Evolutionary conservation across 2,329 filamentous ascomycete genomes (phyloP).

Genomic region (Juglanconis oblonga): DNA sequence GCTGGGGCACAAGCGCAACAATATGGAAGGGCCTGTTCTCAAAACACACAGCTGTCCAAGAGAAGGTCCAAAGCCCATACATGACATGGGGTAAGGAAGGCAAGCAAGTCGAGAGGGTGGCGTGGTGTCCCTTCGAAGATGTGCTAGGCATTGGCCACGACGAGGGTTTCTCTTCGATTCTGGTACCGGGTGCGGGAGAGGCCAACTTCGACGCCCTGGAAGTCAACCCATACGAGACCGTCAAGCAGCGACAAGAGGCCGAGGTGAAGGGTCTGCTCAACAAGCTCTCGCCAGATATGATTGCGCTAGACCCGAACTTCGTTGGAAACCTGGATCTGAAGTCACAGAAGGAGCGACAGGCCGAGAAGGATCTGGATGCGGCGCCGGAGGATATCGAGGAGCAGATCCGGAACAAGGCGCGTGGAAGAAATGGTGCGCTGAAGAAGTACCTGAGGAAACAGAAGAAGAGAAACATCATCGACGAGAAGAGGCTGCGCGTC

Average conservation of each 20-base stretch:
- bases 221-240: slow-evolving; percentile 90
- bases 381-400: slow-evolving; percentile 56
- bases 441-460: slow-evolving; percentile 90
- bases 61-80: slow-evolving; percentile 83
- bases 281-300: slow-evolving; percentile 97
- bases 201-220: slow-evolving; percentile 95
- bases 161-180: slow-evolving; percentile 81
- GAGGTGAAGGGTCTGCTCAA: slow-evolving; percentile 89
- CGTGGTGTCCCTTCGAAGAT: slow-evolving; percentile 95
- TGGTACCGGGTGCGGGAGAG: slow-evolving; percentile 93
- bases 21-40: slow-evolving; percentile 90
- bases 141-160: slow-evolving; percentile 82
- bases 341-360: slow-evolving; percentile 71
- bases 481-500: slow-evolving; percentile 85
- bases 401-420: slow-evolving; percentile 70
- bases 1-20: slow-evolving; percentile 84
- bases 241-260: slow-evolving; percentile 85
- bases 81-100: slow-evolving; percentile 91
- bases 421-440: slow-evolving; percentile 86
- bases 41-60: slow-evolving; percentile 66
- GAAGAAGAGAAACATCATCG: slow-evolving; percentile 87
- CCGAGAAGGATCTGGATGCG: slow-evolving; percentile 76
- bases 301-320: slow-evolving; percentile 87
- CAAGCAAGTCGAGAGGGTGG: slow-evolving; percentile 72
- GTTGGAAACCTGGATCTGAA: slow-evolving; percentile 83